Base-by-base conservation (phyloP, 441 rosid genomes). In the Biscutella laevigata region DNA sequence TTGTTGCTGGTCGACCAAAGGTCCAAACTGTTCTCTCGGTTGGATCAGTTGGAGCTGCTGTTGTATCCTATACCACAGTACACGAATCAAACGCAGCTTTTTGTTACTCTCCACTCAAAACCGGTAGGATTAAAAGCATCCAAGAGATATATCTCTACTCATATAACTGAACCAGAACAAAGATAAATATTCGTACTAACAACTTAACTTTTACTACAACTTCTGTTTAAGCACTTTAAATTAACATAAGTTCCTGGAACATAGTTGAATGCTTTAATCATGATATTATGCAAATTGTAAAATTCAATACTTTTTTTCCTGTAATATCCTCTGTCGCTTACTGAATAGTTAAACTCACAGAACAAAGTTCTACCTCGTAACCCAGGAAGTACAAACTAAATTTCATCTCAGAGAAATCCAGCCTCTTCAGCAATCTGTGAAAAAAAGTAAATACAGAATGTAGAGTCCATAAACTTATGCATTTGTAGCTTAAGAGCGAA, bases 351-450 rank as follows among this genome's bases (percentile, higher is more conserved):
- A n/a, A 53, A 27, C 32, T 11, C 10, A 54, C 28, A 22, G 19
- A 49, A 20, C 45, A 17, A 38, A 42, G 22, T 19, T 48, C 36
- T 72, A 90, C 98, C 95, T 84, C 95, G 37, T 78, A 90, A 28
- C 98, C 97, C 68, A 84, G 11, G 65, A 90, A 87, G 58, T 87
- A 90, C 71, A 87, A 67, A 68, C 81, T 78, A 53, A 90, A 87
- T 76, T 87, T 87, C 95, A 77, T 79, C 38, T 87, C 95, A 1
- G 96, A 74, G 60, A 87, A 83, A 70, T 90, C 98, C 53, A 87
- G 53, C 73, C 95, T 79, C 84, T 87, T 90, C 7, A 90, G 82
- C 71, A 90, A 64, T 74, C 96, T 86, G 70, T n/a, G 57, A 75
- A 35, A 27, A 45, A 30, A 0, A 11, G 7, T 50, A 50, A 9